Conservation (phyloP, 176 grass and related monocot genomes). For the Paspalum vaginatum region DNA sequence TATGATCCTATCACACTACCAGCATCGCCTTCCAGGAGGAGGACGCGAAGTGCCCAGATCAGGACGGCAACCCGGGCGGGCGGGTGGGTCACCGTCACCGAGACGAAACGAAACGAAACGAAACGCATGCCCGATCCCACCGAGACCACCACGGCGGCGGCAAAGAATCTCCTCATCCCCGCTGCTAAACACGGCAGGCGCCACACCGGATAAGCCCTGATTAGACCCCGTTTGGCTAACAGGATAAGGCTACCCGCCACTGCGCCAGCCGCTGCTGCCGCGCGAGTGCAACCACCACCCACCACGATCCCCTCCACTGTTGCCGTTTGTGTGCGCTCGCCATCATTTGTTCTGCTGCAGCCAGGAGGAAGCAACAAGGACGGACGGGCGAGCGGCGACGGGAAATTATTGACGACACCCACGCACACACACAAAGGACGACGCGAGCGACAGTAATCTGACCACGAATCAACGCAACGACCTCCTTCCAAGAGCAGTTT, state of each 20-base stretch:
- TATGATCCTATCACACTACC: not conserved
- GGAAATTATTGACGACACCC: constrained; percentile 26
- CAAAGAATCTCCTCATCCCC: not conserved
- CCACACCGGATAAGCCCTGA: not conserved
- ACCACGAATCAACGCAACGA: not conserved
- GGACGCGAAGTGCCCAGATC: not conserved
- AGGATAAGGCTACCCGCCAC: constrained; percentile 21
- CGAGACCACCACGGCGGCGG: not conserved
- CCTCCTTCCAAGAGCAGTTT: not conserved
- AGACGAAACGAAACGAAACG: too few species aligned
- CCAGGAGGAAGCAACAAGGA: not conserved
- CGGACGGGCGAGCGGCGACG: not conserved
- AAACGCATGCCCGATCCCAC: not conserved
- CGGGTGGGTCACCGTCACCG: not conserved
- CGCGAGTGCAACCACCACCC: constrained; percentile 21
- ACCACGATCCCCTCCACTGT: not conserved
- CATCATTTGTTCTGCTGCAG: constrained; percentile 17
- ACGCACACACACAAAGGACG: too few species aligned
- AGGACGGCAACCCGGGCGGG: not conserved
- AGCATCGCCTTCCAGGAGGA: not conserved
- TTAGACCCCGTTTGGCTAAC: not conserved
- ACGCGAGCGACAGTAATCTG: not conserved
- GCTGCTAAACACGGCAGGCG: constrained; percentile 16
- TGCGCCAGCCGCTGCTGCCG: not conserved
- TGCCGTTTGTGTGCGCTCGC: not conserved